Conservation (phyloP, 2,329 filamentous ascomycete genomes). For the Penicillium sp. region DNA sequence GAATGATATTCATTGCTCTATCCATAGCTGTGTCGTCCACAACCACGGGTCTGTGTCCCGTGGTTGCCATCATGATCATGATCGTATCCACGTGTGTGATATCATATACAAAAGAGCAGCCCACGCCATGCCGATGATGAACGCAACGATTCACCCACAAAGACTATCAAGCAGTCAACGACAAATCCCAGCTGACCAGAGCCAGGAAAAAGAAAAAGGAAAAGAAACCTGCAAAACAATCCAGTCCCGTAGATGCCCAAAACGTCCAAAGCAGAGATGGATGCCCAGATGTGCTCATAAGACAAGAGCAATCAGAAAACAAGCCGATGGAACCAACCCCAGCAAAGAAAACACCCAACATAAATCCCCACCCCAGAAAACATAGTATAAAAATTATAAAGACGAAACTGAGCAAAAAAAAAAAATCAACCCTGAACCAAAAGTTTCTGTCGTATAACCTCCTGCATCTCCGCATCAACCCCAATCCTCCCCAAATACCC, state of each 20-base stretch:
- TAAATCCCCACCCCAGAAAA: neutral
- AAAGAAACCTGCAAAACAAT: slow-evolving; percentile 2
- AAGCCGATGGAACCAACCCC: neutral
- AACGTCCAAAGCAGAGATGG: neutral
- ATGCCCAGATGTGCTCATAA: neutral
- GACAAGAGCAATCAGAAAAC: neutral
- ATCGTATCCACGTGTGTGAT: slow-evolving; percentile 18
- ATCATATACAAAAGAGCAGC: slow-evolving; percentile 8
- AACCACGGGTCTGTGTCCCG: neutral
- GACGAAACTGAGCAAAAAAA: neutral
- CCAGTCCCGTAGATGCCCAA: neutral
- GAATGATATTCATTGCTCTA: neutral
- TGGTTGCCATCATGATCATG: slow-evolving; percentile 12
- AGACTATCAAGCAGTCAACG: neutral
- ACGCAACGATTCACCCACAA: neutral
- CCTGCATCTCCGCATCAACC: slow-evolving; percentile 51
- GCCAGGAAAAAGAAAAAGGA: neutral
- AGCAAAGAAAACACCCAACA: neutral
- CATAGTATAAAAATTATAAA: neutral
- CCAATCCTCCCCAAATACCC: slow-evolving; percentile 67
- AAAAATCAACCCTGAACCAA: slow-evolving; percentile 21
- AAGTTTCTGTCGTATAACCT: slow-evolving; percentile 33
- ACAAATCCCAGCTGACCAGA: neutral
- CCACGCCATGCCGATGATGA: neutral
- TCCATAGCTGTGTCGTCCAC: neutral